A percentile compares a stretch with the other conserved stretches of the same genome.
These are phyloP conservation scores for Pseudogymnoascus destructans DNA, from an alignment of 2,329 filamentous ascomycete genomes.

Conservation along the genomic window DNA sequence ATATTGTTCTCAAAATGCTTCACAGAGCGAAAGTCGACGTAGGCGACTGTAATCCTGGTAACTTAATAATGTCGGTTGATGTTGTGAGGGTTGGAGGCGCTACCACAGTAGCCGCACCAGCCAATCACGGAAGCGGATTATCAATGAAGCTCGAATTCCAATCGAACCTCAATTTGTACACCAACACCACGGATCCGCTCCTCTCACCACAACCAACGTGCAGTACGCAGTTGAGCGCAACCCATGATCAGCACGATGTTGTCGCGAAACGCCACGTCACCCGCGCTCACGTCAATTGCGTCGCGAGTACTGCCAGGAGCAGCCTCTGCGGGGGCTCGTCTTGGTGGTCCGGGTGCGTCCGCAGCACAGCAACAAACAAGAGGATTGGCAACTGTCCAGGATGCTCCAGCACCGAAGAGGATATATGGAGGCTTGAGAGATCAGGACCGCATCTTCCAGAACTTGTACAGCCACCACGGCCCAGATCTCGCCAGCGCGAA, in stretches of 20 bases:
- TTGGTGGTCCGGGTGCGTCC: conserved; percentile 18
- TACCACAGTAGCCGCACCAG: conserved; percentile 1
- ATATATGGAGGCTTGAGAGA: conserved; percentile 81
- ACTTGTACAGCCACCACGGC: conserved; percentile 87
- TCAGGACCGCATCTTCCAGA: conserved; percentile 98
- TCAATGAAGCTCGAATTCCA: conserved; percentile 9
- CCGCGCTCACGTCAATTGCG: conserved; percentile 22
- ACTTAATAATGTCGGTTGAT: conserved; percentile 7
- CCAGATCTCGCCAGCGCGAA: conserved; percentile 84
- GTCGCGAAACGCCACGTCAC: conserved; percentile 26
- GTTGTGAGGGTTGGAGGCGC: not conserved
- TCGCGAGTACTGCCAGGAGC: conserved; percentile 23
- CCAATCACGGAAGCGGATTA: conserved; percentile 9
- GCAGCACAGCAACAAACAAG: conserved; percentile 45
- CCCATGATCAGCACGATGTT: conserved; percentile 23
- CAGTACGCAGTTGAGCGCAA: conserved; percentile 25
- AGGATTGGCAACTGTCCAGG: conserved; percentile 69
- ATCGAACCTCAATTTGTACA: conserved; percentile 9
- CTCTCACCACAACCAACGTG: conserved; percentile 5
- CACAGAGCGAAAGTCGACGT: not conserved
- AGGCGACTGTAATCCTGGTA: not conserved
- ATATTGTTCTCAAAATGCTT: not conserved
- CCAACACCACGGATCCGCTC: conserved; percentile 4
- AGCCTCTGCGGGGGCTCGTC: conserved; percentile 19
- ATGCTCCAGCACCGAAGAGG: conserved; percentile 53